These are phyloP conservation scores for Mortierella antarctica DNA, from an alignment of 192 early-diverging fungal genomes.

Conservation along the genomic window DNA sequence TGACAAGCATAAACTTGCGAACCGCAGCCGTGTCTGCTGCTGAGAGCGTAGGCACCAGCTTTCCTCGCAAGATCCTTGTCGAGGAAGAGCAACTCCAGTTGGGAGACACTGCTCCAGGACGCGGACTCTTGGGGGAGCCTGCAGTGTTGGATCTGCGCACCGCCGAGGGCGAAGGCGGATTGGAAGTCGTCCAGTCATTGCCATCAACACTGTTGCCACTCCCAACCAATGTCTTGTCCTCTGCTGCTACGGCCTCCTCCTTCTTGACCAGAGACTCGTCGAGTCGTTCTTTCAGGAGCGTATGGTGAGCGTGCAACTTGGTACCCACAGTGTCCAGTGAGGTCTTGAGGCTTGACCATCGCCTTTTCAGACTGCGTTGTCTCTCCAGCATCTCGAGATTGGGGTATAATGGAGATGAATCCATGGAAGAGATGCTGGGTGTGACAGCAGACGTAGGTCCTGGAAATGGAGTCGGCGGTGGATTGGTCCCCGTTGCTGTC, in stretches of 20 bases:
- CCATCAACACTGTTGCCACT: constrained; percentile 23
- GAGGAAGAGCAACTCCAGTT: constrained; percentile 5
- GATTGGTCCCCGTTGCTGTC: neutral
- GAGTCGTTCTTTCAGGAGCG: constrained; percentile 13
- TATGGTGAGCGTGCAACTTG: constrained; percentile 31
- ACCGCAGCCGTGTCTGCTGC: constrained; percentile 26
- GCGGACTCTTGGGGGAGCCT: constrained; percentile 4
- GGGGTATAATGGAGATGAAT: constrained; percentile 36
- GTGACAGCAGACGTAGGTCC: neutral
- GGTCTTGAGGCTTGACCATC: constrained; percentile 42
- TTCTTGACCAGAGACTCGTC: constrained; percentile 14
- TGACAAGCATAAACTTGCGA: constrained; percentile 34
- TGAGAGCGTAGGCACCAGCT: constrained; percentile 27
- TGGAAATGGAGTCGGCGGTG: neutral
- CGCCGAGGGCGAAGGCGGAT: neutral
- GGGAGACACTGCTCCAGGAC: neutral
- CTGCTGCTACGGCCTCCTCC: constrained; percentile 11
- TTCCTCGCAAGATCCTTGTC: constrained; percentile 30
- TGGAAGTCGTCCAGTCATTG: constrained; percentile 1
- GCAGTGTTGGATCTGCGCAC: constrained; percentile 14
- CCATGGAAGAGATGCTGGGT: constrained; percentile 8
- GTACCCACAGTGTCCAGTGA: constrained; percentile 31
- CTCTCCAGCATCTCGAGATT: constrained; percentile 38
- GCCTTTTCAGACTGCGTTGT: constrained; percentile 23
- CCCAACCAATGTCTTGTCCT: constrained; percentile 18